Evolutionary conservation across 2,329 filamentous ascomycete genomes (phyloP).

Genomic region (Hymenoscyphus albidus): DNA sequence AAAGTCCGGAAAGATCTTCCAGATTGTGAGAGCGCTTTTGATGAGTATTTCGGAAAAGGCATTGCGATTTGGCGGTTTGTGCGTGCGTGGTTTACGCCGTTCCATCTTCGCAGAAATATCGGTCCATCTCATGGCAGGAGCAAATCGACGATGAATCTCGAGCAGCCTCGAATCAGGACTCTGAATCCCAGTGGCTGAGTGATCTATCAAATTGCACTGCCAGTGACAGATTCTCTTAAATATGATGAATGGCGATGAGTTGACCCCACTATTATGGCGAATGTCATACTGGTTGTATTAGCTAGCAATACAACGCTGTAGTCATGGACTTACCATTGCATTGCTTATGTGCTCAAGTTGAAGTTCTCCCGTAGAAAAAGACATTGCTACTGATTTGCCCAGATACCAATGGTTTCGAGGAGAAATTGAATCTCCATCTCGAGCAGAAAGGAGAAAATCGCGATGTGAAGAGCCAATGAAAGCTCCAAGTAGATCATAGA

Average conservation of each 20-base stretch:
- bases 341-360: conserved; percentile 11
- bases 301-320: not conserved
- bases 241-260: conserved; percentile 10
- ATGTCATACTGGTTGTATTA: conserved; percentile 15
- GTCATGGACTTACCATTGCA: not conserved
- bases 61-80: not conserved
- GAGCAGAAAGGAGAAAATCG: conserved; percentile 8
- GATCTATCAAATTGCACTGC: conserved; percentile 15
- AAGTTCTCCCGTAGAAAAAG: conserved; percentile 13
- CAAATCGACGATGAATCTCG: conserved; percentile 15
- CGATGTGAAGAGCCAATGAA: conserved; percentile 10
- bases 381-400: conserved; percentile 6
- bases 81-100: not conserved
- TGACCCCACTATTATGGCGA: conserved; percentile 12
- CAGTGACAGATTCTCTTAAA: conserved; percentile 6
- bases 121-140: conserved; percentile 12
- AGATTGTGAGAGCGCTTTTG: conserved; percentile 10
- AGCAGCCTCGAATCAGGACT: conserved; percentile 8
- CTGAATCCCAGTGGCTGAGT: conserved; percentile 12
- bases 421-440: conserved; percentile 1
- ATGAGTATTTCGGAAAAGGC: conserved; percentile 5
- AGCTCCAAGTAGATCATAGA: conserved; percentile 15
- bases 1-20: conserved; percentile 13
- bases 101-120: conserved; percentile 13
- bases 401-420: conserved; percentile 14